phyloP scores from a whole-genome alignment of 345 rosid species.

The Boechera stricta region DNA sequence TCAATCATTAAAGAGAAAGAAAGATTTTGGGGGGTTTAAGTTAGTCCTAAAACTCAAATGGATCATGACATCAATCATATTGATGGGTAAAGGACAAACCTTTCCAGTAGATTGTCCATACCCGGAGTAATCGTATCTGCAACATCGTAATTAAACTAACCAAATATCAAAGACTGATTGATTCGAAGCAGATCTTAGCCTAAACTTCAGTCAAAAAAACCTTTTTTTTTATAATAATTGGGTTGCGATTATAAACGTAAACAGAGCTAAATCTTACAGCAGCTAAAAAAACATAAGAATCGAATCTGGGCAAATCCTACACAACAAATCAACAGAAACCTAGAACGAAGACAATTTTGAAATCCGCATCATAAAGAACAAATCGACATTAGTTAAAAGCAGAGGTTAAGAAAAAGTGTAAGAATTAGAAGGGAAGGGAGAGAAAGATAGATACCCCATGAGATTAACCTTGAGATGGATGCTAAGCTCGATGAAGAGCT shows the following conservation, averaged over 20 bases:
- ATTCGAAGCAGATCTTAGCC: neutral
- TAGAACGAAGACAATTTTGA: neutral
- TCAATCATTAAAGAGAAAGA: slow-evolving; percentile 29
- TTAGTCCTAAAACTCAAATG: neutral
- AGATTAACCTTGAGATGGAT: slow-evolving; percentile 92
- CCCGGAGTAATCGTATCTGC: slow-evolving; percentile 96
- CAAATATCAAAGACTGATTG: neutral
- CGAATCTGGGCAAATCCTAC: too few species aligned
- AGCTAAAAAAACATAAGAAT: neutral
- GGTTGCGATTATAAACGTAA: too few species aligned
- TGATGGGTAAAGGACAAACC: slow-evolving; percentile 55
- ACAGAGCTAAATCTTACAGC: neutral
- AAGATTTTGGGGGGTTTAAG: neutral
- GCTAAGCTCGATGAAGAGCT: slow-evolving; percentile 94
- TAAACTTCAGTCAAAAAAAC: neutral
- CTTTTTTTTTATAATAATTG: neutral
- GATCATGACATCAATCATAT: neutral
- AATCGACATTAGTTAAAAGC: too few species aligned
- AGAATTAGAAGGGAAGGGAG: neutral
- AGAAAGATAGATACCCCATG: slow-evolving; percentile 65
- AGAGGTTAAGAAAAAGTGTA: too few species aligned
- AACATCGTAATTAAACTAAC: neutral
- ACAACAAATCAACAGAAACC: neutral
- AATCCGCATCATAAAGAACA: too few species aligned
- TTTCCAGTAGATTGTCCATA: slow-evolving; percentile 97